phyloP scores from a whole-genome alignment of 345 rosid species.

The Dimocarpus longan region DNA sequence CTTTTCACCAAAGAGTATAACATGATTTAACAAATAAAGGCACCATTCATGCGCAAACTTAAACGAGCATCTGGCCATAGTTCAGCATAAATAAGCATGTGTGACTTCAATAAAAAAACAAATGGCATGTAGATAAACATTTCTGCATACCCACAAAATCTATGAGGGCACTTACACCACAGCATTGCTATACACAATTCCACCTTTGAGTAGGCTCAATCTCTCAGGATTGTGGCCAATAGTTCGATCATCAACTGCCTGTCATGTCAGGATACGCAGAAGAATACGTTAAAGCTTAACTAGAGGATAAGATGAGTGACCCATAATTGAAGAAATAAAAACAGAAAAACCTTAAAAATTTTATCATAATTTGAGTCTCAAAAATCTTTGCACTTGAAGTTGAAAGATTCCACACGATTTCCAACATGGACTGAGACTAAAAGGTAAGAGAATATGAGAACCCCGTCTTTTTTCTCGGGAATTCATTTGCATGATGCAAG shows the following conservation, averaged over 20 bases:
- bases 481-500: not conserved
- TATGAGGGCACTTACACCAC: slow-evolving; percentile 44
- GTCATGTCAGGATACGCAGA: slow-evolving; percentile 17
- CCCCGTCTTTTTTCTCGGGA: not conserved
- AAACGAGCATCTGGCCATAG: not conserved
- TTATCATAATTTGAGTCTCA: slow-evolving; percentile 1
- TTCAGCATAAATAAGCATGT: not conserved
- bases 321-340: not conserved
- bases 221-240: slow-evolving; percentile 70
- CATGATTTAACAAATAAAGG: not conserved
- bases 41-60: not conserved
- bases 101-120: not conserved
- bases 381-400: not conserved
- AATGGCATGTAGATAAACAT: not conserved
- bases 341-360: not conserved
- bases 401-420: not conserved
- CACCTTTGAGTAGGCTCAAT: slow-evolving; percentile 61
- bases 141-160: slow-evolving; percentile 1
- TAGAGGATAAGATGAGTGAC: not conserved
- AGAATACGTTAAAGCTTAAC: not conserved
- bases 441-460: not conserved
- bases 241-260: slow-evolving; percentile 67
- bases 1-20: not conserved
- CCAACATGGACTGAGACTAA: not conserved
- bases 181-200: slow-evolving; percentile 63